Percentiles rank a stretch among this genome's conserved stretches.
Evolutionary conservation across 176 grass and related monocot genomes (phyloP).

Genomic region (Cenchrus fungigraminus): DNA sequence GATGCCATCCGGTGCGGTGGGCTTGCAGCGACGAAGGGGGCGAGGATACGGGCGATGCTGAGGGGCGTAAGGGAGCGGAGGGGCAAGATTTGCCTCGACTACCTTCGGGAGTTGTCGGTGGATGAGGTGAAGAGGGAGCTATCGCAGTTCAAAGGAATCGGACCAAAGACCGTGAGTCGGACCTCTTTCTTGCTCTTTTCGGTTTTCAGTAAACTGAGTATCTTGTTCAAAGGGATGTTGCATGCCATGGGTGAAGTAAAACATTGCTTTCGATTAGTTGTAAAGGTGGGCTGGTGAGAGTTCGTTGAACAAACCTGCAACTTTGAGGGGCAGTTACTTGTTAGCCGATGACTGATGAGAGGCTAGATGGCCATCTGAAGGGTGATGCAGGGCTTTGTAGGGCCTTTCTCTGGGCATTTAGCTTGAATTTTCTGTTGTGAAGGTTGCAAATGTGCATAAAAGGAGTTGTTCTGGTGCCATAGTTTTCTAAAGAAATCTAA

Average conservation of each 20-base stretch:
- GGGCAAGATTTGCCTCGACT: slow-evolving; percentile 79
- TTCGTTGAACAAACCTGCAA: slow-evolving; percentile 10
- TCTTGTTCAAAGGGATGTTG: not conserved
- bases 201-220: not conserved
- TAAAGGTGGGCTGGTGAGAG: not conserved
- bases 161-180: slow-evolving; percentile 77
- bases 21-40: slow-evolving; percentile 75
- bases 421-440: slow-evolving; percentile 1
- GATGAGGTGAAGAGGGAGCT: slow-evolving; percentile 83
- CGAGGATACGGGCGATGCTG: slow-evolving; percentile 69
- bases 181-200: slow-evolving; percentile 11
- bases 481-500: not conserved
- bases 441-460: not conserved
- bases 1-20: slow-evolving; percentile 80
- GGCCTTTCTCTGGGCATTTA: not conserved
- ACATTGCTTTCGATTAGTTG: slow-evolving; percentile 3
- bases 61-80: slow-evolving; percentile 62
- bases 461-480: not conserved
- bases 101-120: slow-evolving; percentile 59
- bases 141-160: slow-evolving; percentile 83
- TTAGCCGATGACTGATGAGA: not conserved
- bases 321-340: not conserved
- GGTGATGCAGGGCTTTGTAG: not conserved
- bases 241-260: not conserved
- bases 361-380: not conserved